These are phyloP conservation scores for Colletotrichum sansevieriae DNA, from an alignment of 2,329 filamentous ascomycete genomes.

Conservation along the genomic window DNA sequence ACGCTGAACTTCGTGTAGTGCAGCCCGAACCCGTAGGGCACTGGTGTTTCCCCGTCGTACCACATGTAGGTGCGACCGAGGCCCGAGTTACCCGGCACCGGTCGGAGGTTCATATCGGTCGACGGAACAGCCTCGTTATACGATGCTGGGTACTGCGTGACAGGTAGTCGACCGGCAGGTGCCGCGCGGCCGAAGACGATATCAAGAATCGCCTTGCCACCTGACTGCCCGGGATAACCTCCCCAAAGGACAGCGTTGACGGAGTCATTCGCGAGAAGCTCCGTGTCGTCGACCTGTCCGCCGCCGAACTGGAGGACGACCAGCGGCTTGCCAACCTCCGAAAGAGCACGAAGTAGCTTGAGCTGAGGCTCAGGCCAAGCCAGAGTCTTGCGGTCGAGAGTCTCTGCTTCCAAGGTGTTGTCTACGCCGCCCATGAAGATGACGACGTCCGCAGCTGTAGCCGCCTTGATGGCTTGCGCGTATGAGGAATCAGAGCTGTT, in stretches of 20 bases:
- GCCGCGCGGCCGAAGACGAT: conserved; percentile 63
- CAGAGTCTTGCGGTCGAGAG: conserved; percentile 64
- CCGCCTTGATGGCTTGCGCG: conserved; percentile 66
- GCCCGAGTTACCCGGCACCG: conserved; percentile 57
- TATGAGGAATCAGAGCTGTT: conserved; percentile 45
- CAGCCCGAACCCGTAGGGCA: conserved; percentile 68
- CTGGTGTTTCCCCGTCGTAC: conserved; percentile 62
- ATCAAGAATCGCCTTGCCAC: conserved; percentile 67
- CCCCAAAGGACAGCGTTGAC: conserved; percentile 68
- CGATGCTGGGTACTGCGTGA: conserved; percentile 67
- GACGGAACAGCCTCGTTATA: conserved; percentile 65
- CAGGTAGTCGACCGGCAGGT: conserved; percentile 66
- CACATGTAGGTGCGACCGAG: conserved; percentile 66
- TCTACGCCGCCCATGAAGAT: conserved; percentile 70
- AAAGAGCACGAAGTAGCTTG: conserved; percentile 44
- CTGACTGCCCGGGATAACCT: conserved; percentile 71
- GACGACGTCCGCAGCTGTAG: conserved; percentile 70
- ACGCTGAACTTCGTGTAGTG: conserved; percentile 69
- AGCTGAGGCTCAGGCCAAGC: conserved; percentile 34
- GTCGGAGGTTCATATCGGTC: conserved; percentile 67
- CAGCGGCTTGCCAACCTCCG: conserved; percentile 59
- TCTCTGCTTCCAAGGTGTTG: conserved; percentile 60
- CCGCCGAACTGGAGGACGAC: conserved; percentile 67
- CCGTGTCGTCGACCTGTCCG: conserved; percentile 64
- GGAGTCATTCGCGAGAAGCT: conserved; percentile 60